Evolutionary conservation across 805 yeast genomes (phyloP).

Genomic region (Lachancea cidri): DNA sequence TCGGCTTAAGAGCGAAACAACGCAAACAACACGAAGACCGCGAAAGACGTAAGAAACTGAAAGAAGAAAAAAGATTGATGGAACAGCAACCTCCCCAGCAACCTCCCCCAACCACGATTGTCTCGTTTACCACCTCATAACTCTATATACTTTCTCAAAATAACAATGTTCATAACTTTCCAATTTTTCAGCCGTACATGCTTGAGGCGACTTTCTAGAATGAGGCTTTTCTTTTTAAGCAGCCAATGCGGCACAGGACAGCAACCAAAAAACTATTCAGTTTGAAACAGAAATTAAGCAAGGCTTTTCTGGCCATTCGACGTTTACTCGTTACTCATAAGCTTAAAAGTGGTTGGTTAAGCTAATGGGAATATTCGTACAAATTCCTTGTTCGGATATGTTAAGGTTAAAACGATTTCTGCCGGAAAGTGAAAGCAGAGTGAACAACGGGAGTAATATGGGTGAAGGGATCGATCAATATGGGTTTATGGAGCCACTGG

Average conservation of each 20-base stretch:
- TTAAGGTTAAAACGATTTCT: background rate
- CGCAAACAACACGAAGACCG: conserved; percentile 25
- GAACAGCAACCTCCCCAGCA: conserved; percentile 2
- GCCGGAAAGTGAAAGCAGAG: background rate
- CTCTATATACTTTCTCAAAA: background rate
- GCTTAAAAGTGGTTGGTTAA: background rate
- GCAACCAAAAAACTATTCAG: background rate
- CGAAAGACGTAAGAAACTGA: conserved; percentile 23
- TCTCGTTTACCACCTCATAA: background rate
- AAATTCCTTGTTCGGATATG: background rate
- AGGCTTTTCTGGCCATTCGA: background rate
- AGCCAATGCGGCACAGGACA: background rate
- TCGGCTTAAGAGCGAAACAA: conserved; percentile 18
- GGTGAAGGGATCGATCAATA: background rate
- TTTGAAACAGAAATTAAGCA: background rate
- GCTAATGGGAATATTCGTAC: background rate
- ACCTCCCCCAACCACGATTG: background rate
- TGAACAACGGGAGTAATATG: background rate
- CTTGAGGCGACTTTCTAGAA: background rate
- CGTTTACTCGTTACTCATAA: background rate
- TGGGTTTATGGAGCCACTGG: background rate
- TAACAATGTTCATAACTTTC: background rate
- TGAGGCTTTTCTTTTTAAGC: background rate
- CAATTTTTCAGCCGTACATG: background rate
- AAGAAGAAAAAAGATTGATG: conserved; percentile 17